Evolutionary conservation across 2,329 filamentous ascomycete genomes (phyloP), one percentile per base, ranked within the genome.

Genomic region (Pseudocercospora fuligena): DNA sequence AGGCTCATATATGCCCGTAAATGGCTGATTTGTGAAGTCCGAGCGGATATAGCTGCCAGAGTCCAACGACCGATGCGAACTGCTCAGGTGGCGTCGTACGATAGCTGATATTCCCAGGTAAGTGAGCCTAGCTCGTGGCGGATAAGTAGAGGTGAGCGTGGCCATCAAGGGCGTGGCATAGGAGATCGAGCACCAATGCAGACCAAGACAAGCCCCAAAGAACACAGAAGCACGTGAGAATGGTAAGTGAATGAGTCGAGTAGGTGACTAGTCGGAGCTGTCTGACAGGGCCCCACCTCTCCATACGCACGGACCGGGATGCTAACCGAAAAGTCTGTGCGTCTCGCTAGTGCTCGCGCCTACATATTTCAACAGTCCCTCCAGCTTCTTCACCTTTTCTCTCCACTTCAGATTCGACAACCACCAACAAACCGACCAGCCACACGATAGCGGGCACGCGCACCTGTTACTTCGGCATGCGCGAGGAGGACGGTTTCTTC

Each of bases 21-120:
- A 91, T 19, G 85, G 85, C 73, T 89, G 87, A 61, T 83, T 85
- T 64, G 85, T 83, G 70, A 90, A 90, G 78, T 90, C 88, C 8
- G 87, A 87, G 46, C 87, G 84, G 70, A 84, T 82, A 72, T 87
- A 89, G 66, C 85, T 81, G 25, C 83, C 84, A 49, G 70, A 72
- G 33, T 69, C 67, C 1, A 75, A 80, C 3, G 82, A 83, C 53
- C 73, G 75, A 47, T 67, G 67, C 31, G 69, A 66, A 43, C 76
- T 73, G 47, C 76, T 75, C 19, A 80, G 70, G 72, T 80, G 69
- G 56, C 75, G 74, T 36, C 67, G 71, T 57, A 68, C 46, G 59
- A 79, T 73, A n/a, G 72, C 76, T 43, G 75, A 79, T 29, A 80
- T 72, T 21, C 76, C 75, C 49, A 78, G 68, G 72, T 81, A 84